Evolutionary conservation across 176 grass and related monocot species (phyloP).

Genomic region (Elymus sibiricus): DNA sequence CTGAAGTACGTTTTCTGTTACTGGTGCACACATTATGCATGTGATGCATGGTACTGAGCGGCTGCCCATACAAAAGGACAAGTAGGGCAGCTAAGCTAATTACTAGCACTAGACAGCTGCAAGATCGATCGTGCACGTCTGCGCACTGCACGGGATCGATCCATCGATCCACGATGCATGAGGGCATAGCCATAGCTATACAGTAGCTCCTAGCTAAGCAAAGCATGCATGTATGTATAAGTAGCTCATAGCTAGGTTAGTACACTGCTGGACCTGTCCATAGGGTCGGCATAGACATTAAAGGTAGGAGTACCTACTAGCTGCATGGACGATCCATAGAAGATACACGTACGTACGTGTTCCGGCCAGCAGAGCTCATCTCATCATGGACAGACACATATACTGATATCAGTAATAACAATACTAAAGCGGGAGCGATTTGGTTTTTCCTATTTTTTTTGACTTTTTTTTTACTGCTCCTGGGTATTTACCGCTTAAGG

Average conservation of each 20-base stretch:
- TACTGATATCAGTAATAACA: no score
- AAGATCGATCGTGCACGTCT: background rate
- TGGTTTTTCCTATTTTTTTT: no score
- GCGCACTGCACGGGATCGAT: background rate
- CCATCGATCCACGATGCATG: background rate
- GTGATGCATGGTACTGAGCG: background rate
- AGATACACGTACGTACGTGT: background rate
- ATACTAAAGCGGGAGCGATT: no score
- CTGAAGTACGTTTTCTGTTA: background rate
- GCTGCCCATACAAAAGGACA: conserved; percentile 6
- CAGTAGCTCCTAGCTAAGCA: background rate
- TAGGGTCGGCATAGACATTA: background rate
- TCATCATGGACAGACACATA: background rate
- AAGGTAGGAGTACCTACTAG: no score
- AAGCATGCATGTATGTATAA: background rate
- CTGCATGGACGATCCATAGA: background rate
- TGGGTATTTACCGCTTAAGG: no score
- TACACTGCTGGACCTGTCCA: background rate
- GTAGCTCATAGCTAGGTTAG: background rate
- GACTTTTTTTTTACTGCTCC: no score
- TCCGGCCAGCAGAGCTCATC: background rate
- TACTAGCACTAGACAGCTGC: background rate
- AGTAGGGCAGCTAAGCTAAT: background rate
- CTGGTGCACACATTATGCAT: background rate
- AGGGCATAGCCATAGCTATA: background rate